Base-by-base conservation (phyloP, 2,329 filamentous ascomycete species). In the Amauroascus verrucosus region DNA sequence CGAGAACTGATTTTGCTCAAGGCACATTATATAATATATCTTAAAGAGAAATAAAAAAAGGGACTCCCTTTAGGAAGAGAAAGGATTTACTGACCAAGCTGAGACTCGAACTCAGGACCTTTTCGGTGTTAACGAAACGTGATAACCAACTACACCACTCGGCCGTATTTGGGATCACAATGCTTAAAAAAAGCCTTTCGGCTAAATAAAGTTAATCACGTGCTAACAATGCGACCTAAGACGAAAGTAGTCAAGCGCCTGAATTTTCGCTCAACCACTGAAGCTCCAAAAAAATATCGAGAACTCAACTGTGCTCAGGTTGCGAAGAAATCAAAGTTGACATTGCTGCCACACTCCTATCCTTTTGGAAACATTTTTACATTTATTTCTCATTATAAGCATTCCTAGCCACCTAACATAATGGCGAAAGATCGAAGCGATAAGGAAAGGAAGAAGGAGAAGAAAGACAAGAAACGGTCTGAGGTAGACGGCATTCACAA, bases 351-450 rank as follows among this genome's bases (percentile, higher is more conserved):
- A 2, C n/a, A n/a, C 7, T n/a, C n/a, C n/a, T 47, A 6, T 33
- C 18, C 6, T 13, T 40, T 9, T 37, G 3, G 11, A 45, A 20
- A 8, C 13, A 46, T 46, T 33, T 18, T 16, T 18, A 33, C 11
- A 4, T 20, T 20, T 8, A 33, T 46, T 18, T 37, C 6, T 9
- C 28, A 30, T 16, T 32, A 9, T n/a, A 14, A 5, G 6, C 11
- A 30, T 30, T 45, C 11, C 6, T 45, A 45, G 14, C 22, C 30
- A 22, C 24, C 16, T 11, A 6, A 22, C 61, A 70, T 53, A 58
- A 74, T 74, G 71, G 71, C 65, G 51, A 74, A 74, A 63, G 71
- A 74, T 59, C 70, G 67, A 63, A 62, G 64, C 58, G 70, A 73
- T 40, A 63, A 64, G 55, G 62, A 66, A 32, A 56, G 62, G 54